Base-by-base conservation (phyloP, 1,284 basidiomycete species). In the Kwoniella shivajii region DNA sequence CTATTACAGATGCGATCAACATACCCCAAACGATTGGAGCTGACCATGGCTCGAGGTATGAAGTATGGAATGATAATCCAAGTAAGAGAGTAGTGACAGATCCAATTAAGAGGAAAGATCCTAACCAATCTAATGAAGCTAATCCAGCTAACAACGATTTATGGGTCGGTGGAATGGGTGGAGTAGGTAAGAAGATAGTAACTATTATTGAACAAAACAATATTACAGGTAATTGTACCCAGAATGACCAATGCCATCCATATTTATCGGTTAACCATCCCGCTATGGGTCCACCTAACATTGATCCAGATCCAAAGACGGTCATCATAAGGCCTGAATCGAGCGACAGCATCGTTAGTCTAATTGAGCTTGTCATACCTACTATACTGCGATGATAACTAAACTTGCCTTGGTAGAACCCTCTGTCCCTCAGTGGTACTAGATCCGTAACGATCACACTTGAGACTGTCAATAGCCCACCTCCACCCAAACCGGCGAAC, bases 31-130 rank as follows among this genome's bases (percentile, higher is more conserved):
- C 85, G 22, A 85, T 67, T 1, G 86, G 85, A 71, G 88, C 79
- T 3, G 84, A 82, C 90, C 90, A 94, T 0, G 85, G 81, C 48
- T 90, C 77, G 63, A 90, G 87, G 74, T 90, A 90, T 0, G 88
- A 86, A 2, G 88, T 86, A 74, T 92, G 90, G 53, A 93, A 80
- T 63, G 85, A 89, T 66, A 92, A 82, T 6, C 85, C 89, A 22
- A 92, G 82, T 31, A 95, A 82, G 54, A 92, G 80, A 50, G 84
- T 84, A 27, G 87, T 87, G 47, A 93, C 86, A 20, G 83, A 82
- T 33, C 81, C 78, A 41, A 92, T 86, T 29, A 95, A 83, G 6
- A 89, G 61, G 22, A 66, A 27, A 5, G 68, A 67, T 6, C 73
- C 76, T n/a, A 61, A 43, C 67, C 69, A 75, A 59, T 76, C 75